A percentile compares a stretch with the other conserved stretches of the same genome.
Conservation (phyloP, 768 basidiomycete genomes). For the Amanita brunnescens region DNA sequence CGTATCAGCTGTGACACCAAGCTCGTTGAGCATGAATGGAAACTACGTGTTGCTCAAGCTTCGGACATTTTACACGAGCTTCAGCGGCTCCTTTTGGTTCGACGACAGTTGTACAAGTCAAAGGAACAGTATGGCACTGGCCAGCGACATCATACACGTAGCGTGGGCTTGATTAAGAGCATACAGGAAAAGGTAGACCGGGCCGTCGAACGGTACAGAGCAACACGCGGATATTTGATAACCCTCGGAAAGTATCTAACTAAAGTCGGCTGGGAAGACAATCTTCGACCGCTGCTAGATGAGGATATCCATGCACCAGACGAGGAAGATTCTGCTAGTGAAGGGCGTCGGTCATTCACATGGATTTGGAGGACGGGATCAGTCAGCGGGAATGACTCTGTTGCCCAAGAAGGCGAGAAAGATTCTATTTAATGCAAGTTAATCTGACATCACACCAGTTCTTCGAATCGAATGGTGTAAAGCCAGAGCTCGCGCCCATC, state of each 20-base stretch:
- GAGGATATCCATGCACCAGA: slow-evolving; percentile 1
- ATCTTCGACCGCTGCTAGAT: neutral
- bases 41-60: slow-evolving; percentile 21
- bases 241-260: neutral
- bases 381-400: neutral
- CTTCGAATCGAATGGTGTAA: neutral
- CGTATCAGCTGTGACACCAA: neutral
- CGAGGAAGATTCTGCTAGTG: neutral
- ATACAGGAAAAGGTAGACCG: slow-evolving; percentile 12
- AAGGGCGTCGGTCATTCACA: neutral
- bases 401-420: neutral
- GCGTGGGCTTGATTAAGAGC: slow-evolving; percentile 11
- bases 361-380: slow-evolving; percentile 2
- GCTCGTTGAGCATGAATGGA: slow-evolving; percentile 17
- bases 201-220: slow-evolving; percentile 11
- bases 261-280: neutral
- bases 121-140: slow-evolving; percentile 20
- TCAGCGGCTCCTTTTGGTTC: slow-evolving; percentile 19
- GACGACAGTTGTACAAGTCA: slow-evolving; percentile 20
- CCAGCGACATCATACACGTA: slow-evolving; percentile 17
- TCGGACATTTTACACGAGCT: slow-evolving; percentile 20
- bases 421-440: neutral
- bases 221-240: slow-evolving; percentile 5
- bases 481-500: no score
- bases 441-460: neutral